Base-by-base conservation (phyloP, 805 yeast species). In the Ogataea saltuana region DNA sequence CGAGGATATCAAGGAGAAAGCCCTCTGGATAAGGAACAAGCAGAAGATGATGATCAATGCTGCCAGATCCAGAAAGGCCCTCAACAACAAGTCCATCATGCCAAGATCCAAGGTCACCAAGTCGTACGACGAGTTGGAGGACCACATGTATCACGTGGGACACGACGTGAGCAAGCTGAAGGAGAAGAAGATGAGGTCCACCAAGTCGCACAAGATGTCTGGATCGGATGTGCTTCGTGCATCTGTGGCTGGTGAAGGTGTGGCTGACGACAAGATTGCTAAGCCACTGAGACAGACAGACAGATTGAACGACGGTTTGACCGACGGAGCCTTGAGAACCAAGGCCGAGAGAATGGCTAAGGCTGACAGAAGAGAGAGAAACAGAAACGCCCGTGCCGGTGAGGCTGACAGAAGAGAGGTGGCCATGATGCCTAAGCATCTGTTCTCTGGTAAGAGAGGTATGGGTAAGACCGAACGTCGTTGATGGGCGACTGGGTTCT, bases 391-490 rank as follows among this genome's bases (percentile, higher is more conserved):
- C 32, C 83, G 95, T 69, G 85, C 81, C 54, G 97, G 98, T 73
- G 99, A 93, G 73, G 85, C 87, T 61, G 99, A 93, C 71, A 83
- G 98, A 69, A 96, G 88, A 66, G 74, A 80, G 45, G 78, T 89
- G 42, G 93, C 86, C 40, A 72, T 87, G 49, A 68, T 87, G 71
- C 96, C 97, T 51, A 91, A 90, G 75, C 99, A 93, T 71, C 75
- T 93, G 77, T 86, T 85, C 74, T 72, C 88, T 59, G 99, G 99
- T 71, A 93, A 93, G 78, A 83, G 99, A 72, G 95, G 97, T 74
- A 81, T 80, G 60, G 97, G 97, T 67, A 85, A 84, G 67, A 83
- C 88, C 51, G 96, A 88, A 67, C 79, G 86, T 71, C 91, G 98
- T 76, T 88, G 74, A 42, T 10, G 25, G 10, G 25, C 25, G 25